Evolutionary conservation across 225 moss, liverwort and hornwort species (phyloP), one percentile per base, ranked within the genome.

Genomic region (Neckera pumila): DNA sequence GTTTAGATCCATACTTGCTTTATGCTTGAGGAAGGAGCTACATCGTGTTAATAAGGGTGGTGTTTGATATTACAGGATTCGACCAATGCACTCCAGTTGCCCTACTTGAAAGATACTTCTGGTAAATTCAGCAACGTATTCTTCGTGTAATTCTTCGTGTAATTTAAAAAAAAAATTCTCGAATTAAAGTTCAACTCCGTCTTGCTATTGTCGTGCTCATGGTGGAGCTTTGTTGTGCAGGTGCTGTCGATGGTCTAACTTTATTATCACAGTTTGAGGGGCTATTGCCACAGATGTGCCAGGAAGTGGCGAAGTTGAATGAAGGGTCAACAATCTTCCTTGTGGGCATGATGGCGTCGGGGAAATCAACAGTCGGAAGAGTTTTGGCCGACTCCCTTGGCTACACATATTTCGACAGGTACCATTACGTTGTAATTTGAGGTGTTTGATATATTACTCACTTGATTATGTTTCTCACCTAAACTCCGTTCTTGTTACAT

Each of bases 311-410:
- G 58, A 77, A 80, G 72, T 89, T 95, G 67, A 93, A 92, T 23
- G 73, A 90, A 62, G 94, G 92, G 21, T 85, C 89, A 51, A 93
- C 94, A 73, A 93, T 97, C 63, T 97, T 96, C 89, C 94, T 99
- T 28, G 91, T 96, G n/a, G 98, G 98, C 43, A 99, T 99, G 98
- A 99, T 97, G 98, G 98, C 96, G 22, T 93, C 94, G 53, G 98
- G 98, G 53, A 99, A 97, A 87, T 92, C 96, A 20, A 97, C 98
- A 12, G 96, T 99, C 18, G 98, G 96, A 36, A 91, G 94, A 85
- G 57, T 94, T 73, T 73, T 99, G 76, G 91, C 96, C 26, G 94
- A 95, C 21, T 90, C 96, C n/a, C 93, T 99, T 70, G 91, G 89
- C 42, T 99, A 96, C 77, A 78, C 64, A 11, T 99, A 95, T 84